These are phyloP conservation scores for Desmodesmus armatus DNA, from an alignment of 139 green algal species.

Conservation along the genomic window DNA sequence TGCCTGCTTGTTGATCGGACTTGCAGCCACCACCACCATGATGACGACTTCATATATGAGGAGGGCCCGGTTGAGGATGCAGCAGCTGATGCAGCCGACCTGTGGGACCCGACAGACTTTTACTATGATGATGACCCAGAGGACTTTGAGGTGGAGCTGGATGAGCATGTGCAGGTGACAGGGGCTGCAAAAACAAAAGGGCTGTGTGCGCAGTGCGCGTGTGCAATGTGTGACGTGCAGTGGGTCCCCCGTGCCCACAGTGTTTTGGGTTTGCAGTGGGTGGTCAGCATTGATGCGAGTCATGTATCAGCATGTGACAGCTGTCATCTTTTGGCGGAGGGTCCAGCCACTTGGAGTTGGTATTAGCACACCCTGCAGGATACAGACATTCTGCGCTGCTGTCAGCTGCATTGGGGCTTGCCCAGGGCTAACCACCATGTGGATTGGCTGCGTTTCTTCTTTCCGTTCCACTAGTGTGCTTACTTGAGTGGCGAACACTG, in stretches of 20 bases:
- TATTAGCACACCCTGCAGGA: too few relatives aligned
- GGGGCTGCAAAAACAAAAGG: background rate
- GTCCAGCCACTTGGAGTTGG: too few relatives aligned
- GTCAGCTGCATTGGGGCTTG: too few relatives aligned
- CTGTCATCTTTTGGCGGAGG: too few relatives aligned
- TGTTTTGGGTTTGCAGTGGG: background rate
- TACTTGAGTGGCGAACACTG: too few relatives aligned
- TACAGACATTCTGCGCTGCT: too few relatives aligned
- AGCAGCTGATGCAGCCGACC: background rate
- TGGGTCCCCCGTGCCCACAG: background rate
- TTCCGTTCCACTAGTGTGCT: too few relatives aligned
- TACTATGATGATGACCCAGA: conserved; percentile 38
- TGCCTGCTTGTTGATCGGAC: background rate
- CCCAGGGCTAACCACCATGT: too few relatives aligned
- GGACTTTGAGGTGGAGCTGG: background rate
- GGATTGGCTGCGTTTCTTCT: too few relatives aligned
- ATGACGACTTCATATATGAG: background rate
- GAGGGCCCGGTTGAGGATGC: too few relatives aligned
- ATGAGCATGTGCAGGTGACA: background rate
- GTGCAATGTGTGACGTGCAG: background rate
- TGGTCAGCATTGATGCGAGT: background rate
- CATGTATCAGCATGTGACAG: too few relatives aligned
- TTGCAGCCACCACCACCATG: background rate
- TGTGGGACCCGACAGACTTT: conserved; percentile 4
- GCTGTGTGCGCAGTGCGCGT: too few relatives aligned